phyloP scores from a whole-genome alignment of 2,329 filamentous ascomycete genomes.

The Hypoxylon rubiginosum region DNA sequence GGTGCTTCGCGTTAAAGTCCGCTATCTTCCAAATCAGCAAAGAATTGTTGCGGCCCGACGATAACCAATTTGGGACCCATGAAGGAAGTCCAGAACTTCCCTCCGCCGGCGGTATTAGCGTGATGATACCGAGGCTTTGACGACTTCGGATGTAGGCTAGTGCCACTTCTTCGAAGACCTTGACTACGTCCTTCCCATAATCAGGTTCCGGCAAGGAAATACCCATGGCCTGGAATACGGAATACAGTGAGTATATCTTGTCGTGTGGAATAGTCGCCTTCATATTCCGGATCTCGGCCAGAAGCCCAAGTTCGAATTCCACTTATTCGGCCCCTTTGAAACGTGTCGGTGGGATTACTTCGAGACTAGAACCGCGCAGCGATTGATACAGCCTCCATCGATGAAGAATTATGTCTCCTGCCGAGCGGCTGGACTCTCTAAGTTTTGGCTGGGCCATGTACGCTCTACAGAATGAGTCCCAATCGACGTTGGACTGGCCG shows the following conservation, averaged over 20 bases:
- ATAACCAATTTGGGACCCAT: constrained; percentile 17
- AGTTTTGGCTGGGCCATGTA: constrained; percentile 10
- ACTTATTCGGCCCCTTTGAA: not conserved
- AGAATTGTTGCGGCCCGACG: not conserved
- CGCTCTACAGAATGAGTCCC: not conserved
- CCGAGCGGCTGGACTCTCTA: not conserved
- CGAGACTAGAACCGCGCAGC: not conserved
- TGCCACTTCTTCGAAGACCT: constrained; percentile 24
- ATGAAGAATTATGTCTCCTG: not conserved
- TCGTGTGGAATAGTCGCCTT: constrained; percentile 15
- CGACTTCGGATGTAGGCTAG: not conserved
- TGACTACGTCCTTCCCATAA: constrained; percentile 8
- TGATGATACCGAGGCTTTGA: not conserved
- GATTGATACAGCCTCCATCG: constrained; percentile 1
- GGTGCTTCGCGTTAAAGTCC: not conserved
- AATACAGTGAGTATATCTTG: constrained; percentile 23
- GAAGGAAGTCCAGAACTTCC: not conserved
- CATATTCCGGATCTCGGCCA: constrained; percentile 5
- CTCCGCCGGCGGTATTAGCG: constrained; percentile 13
- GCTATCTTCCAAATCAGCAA: not conserved
- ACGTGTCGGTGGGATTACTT: not conserved
- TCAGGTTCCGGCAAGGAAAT: constrained; percentile 23
- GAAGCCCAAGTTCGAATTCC: constrained; percentile 11
- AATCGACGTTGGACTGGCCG: constrained; percentile 1
- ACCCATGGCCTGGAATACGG: constrained; percentile 9